These are phyloP conservation scores for Afroboletus lepidellus DNA, from an alignment of 1,284 basidiomycete genomes.

Conservation along the genomic window DNA sequence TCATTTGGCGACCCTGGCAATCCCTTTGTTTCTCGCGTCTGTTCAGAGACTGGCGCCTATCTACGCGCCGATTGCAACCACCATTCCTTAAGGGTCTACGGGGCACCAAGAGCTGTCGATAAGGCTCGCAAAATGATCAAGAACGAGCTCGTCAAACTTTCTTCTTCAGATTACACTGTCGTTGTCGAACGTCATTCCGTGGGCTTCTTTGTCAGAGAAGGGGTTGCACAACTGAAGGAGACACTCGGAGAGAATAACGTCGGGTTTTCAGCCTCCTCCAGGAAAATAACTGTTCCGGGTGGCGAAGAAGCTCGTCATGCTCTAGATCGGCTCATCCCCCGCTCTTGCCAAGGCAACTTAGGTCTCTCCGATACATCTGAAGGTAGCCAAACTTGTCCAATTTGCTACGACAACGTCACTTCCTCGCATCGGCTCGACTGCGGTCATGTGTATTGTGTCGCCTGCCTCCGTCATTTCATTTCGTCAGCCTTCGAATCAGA, in stretches of 20 bases:
- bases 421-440: constrained; percentile 48
- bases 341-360: constrained; percentile 33
- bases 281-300: constrained; percentile 45
- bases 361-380: constrained; percentile 8
- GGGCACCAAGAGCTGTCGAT: constrained; percentile 35
- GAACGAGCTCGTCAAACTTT: constrained; percentile 42
- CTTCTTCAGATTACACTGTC: constrained; percentile 40
- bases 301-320: constrained; percentile 49
- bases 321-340: constrained; percentile 41
- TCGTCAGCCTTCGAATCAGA: constrained; percentile 44
- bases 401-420: constrained; percentile 48
- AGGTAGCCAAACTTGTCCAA: constrained; percentile 41
- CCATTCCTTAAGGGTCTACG: constrained; percentile 43
- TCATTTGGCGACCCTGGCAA: constrained; percentile 34
- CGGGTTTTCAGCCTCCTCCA: constrained; percentile 37
- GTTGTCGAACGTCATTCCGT: constrained; percentile 38
- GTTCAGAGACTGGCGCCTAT: constrained; percentile 39
- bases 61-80: constrained; percentile 44
- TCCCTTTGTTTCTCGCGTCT: constrained; percentile 37
- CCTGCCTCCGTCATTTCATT: constrained; percentile 52
- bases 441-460: constrained; percentile 52
- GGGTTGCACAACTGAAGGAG: constrained; percentile 46
- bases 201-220: constrained; percentile 48
- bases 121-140: constrained; percentile 41
- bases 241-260: constrained; percentile 52